Conservation (phyloP, 495 filamentous ascomycete species). For the Neurospora tetrasperma region DNA sequence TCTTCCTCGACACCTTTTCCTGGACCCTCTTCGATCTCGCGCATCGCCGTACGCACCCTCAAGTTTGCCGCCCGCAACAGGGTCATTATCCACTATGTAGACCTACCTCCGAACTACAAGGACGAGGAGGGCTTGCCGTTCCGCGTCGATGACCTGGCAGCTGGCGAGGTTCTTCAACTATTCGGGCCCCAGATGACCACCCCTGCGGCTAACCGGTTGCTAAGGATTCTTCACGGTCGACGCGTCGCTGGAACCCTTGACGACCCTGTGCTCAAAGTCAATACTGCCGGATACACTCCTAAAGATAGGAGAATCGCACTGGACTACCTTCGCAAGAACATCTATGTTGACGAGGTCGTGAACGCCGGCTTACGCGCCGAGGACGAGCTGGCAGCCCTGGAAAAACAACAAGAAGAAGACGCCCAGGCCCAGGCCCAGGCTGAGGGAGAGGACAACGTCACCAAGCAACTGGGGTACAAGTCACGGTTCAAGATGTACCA, state of each 20-base stretch:
- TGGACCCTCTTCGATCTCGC: constrained; percentile 1
- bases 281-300: constrained; percentile 23
- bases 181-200: constrained; percentile 48
- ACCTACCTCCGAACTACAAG: constrained; percentile 36
- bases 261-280: constrained; percentile 27
- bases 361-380: constrained; percentile 44
- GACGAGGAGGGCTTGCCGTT: constrained; percentile 41
- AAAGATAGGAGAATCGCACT: constrained; percentile 41
- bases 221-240: constrained; percentile 62
- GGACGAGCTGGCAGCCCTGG: constrained; percentile 49
- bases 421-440: constrained; percentile 16
- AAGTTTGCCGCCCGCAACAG: constrained; percentile 3
- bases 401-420: constrained; percentile 41
- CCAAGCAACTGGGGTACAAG: constrained; percentile 25
- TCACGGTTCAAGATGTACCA: constrained; percentile 13
- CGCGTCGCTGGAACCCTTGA: constrained; percentile 68
- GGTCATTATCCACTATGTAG: constrained; percentile 30
- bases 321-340: constrained; percentile 54
- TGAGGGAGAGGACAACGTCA: constrained; percentile 5
- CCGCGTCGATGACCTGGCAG: constrained; percentile 33
- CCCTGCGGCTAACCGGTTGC: constrained; percentile 49
- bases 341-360: constrained; percentile 67
- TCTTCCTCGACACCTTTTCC: not conserved
- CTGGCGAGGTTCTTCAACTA: constrained; percentile 47
- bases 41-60: constrained; percentile 17